Evolutionary conservation across 257 asterid species (phyloP), one percentile per base, ranked within the genome.

Genomic region (Salvia miltiorrhiza): DNA sequence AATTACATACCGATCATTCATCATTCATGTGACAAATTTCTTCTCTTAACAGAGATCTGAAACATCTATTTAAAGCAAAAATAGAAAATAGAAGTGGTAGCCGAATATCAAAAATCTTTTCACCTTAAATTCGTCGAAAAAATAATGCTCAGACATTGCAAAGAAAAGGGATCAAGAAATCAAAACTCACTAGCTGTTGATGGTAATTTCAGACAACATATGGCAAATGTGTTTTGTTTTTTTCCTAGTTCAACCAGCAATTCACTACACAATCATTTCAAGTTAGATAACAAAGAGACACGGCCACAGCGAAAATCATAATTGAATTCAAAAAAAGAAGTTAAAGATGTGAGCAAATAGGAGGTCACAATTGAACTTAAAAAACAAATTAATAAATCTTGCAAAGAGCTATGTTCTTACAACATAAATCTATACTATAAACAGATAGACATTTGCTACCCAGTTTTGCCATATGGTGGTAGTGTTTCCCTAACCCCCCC

Each of bases 371-470:
- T 5, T 52, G 41, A 66, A 66, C 55, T 37, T n/a, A 55, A n/a
- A n/a, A n/a, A n/a, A 71, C 69, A 49, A 79, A 61, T 75, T 50
- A 52, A 73, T 39, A 24, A 61, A 60, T 77, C 78, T 60, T 64
- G 62, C n/a, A n/a, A n/a, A 59, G 10, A 61, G 35, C 40, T 55
- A 62, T 50, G 43, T 52, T 28, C 47, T 54, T 60, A 23, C 5
- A 11, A 56, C 68, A 52, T 44, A 58, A 69, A 66, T 77, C 56
- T 70, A 47, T 73, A 64, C 39, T 70, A 70, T 71, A 58, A 63
- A 73, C 69, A 57, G 59, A 60, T 33, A 73, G 65, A 52, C 55
- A 21, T 19, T 55, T 26, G 40, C 44, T 50, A 65, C 44, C 24
- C 54, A 66, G 56, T n/a, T 47, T 45, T 41, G 33, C 60, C 71